phyloP scores from a whole-genome alignment of 2,329 filamentous ascomycete species.

The Colletotrichum viniferum region DNA sequence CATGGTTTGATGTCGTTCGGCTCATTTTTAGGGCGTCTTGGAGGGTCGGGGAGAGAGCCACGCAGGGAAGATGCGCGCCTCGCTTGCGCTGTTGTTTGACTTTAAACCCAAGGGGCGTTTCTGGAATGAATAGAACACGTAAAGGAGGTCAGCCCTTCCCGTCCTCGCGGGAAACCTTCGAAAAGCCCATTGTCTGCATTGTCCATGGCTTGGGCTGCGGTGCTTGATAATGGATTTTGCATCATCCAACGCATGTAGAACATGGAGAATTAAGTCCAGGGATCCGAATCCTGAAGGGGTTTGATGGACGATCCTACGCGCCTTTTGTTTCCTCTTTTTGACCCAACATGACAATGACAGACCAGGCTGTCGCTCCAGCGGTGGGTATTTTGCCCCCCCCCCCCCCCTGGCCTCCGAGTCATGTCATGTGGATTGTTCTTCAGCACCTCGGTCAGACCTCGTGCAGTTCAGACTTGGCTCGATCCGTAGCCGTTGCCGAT shows the following conservation, averaged over 20 bases:
- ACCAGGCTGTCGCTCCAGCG: neutral
- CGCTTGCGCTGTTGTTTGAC: neutral
- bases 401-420: neutral
- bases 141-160: neutral
- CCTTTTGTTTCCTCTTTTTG: neutral
- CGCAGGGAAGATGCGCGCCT: neutral
- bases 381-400: neutral
- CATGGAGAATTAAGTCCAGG: neutral
- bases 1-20: conserved; percentile 8
- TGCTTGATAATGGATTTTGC: neutral
- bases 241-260: neutral
- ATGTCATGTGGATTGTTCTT: neutral
- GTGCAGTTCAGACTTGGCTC: neutral
- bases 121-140: neutral
- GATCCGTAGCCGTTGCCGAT: neutral
- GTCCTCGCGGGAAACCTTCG: neutral
- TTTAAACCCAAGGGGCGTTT: neutral
- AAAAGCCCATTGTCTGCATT: neutral
- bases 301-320: neutral
- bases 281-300: neutral
- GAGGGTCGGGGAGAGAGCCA: neutral
- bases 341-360: neutral
- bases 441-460: neutral
- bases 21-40: neutral
- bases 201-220: neutral